Percentiles rank a stretch among this genome's conserved stretches.
Conservation (phyloP, 495 filamentous ascomycete genomes). For the Hypoxylon rickii region DNA sequence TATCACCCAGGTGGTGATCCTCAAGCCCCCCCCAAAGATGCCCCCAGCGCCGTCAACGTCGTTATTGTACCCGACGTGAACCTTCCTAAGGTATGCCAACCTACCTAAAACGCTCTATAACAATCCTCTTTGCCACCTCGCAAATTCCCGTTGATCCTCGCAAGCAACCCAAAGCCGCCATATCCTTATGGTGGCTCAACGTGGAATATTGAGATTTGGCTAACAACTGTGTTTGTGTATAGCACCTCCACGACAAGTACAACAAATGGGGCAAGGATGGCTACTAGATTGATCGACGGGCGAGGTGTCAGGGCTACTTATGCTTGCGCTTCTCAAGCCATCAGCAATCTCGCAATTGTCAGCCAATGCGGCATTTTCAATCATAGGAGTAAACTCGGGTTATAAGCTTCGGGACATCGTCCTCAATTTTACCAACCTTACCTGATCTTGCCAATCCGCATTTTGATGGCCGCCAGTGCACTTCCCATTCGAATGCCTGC, state of each 20-base stretch:
- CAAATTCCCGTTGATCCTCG: neutral
- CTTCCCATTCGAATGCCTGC: neutral
- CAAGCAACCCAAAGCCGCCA: neutral
- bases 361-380: constrained; percentile 6
- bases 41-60: constrained; percentile 90
- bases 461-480: neutral
- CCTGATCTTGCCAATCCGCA: neutral
- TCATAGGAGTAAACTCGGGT: no score
- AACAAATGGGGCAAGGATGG: constrained; percentile 99
- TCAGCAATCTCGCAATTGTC: neutral
- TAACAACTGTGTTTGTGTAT: constrained; percentile 23
- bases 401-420: no score
- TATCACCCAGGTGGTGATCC: constrained; percentile 91
- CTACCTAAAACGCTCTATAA: no score
- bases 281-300: constrained; percentile 40
- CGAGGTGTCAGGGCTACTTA: neutral
- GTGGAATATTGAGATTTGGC: constrained; percentile 9
- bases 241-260: constrained; percentile 91
- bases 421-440: neutral
- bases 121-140: neutral
- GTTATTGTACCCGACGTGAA: constrained; percentile 92
- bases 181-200: neutral
- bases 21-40: constrained; percentile 76
- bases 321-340: neutral
- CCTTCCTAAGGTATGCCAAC: constrained; percentile 75